Evolutionary conservation across 2,329 filamentous ascomycete species (phyloP), one percentile per base, ranked within the genome.

Genomic region (Colletotrichum liriopes): DNA sequence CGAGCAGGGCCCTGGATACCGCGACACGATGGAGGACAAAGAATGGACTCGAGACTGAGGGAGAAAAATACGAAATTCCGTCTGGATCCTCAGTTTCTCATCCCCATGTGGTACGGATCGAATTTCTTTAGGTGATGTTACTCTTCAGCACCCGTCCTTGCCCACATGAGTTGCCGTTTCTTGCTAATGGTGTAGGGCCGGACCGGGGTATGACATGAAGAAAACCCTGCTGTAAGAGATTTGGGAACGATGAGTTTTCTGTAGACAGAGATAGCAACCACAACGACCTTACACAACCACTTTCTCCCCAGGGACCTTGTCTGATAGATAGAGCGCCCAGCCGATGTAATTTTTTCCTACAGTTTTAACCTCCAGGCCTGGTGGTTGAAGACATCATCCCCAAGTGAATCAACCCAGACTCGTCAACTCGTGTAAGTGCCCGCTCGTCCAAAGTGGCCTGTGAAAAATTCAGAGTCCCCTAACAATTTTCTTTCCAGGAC

Each of bases 151-250:
- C 20, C 60, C 60, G 45, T 52, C 20, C 29, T 39, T 63, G 60
- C 60, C 45, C 60, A 63, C 60, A 41, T 41, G 61, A 54, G 61
- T 52, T 52, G 39, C 14, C 18, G 23, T 20, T 59, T 45, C 39
- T 45, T 59, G 49, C 47, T 23, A 64, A 52, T 64, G 61, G 61
- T 64, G 49, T 64, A 64, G 61, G 61, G 49, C 61, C 61, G 18
- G 61, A 54, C 61, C 37, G 49, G 60, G 60, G 60, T 63, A 54
- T 41, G 45, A 51, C 35, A 63, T 52, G 20, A 32, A 63, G 47
- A 63, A 63, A 63, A 63, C 60, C 60, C 60, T 63, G 60, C 60
- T 39, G 37, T 47, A 51, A 43, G 60, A 51, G 61, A 64, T 32
- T 37, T 1, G 35, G 61, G 16, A 64, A 32, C 11, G 26, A 64